Evolutionary conservation across 73 alveolate genomes (phyloP).

Genomic region (Blepharisma stoltei): DNA sequence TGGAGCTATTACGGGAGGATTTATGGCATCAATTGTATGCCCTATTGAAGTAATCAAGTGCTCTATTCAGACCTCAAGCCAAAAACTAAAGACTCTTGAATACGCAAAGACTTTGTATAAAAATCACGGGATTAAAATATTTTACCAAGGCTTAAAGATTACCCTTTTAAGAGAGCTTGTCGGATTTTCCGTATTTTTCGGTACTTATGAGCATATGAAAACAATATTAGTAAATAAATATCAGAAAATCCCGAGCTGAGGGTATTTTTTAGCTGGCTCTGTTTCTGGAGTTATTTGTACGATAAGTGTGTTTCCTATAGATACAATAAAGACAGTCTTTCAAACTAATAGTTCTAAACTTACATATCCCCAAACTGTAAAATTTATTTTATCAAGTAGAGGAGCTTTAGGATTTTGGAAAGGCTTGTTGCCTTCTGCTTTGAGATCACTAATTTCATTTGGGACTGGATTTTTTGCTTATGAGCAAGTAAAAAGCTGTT

Average conservation of each 20-base stretch:
- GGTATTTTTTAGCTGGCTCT: constrained; percentile 4
- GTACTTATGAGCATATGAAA: constrained; percentile 1
- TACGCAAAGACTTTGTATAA: neutral
- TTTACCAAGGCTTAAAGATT: neutral
- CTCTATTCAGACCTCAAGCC: neutral
- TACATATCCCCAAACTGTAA: neutral
- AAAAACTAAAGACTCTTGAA: neutral
- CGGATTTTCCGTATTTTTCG: constrained; percentile 15
- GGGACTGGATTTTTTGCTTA: constrained; percentile 14
- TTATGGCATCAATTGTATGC: neutral
- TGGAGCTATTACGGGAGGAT: constrained; percentile 23
- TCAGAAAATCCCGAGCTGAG: neutral
- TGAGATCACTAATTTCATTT: constrained; percentile 3
- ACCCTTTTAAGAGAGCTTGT: neutral
- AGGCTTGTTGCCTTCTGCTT: neutral
- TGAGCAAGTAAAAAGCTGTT: neutral
- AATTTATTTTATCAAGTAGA: neutral
- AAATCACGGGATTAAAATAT: neutral
- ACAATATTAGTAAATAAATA: neutral
- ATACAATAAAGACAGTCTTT: neutral
- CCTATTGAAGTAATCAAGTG: constrained; percentile 17
- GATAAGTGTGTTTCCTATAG: constrained; percentile 1
- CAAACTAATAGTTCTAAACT: neutral
- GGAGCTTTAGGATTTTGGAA: constrained; percentile 11
- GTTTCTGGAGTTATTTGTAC: constrained; percentile 12